Conservation (phyloP, 768 basidiomycete species). For the Pleurotus cornucopiae region DNA sequence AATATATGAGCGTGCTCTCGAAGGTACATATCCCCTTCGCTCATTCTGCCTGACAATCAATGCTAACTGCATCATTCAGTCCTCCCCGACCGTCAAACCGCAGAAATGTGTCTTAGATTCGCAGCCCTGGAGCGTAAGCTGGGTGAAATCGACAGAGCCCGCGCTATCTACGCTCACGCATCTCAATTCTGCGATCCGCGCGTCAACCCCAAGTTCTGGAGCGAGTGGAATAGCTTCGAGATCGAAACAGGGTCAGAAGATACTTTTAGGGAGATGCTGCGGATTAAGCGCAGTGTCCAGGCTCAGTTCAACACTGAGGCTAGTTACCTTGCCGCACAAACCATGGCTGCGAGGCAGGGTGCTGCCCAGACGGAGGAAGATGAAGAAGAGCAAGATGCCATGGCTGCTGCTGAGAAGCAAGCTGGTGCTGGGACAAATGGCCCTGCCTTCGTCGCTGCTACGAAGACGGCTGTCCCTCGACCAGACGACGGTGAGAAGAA, state of each 20-base stretch:
- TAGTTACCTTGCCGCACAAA: conserved; percentile 88
- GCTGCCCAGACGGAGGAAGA: conserved; percentile 42
- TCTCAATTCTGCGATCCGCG: conserved; percentile 99
- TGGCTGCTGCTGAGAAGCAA: conserved; percentile 81
- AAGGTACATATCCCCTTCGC: conserved; percentile 35
- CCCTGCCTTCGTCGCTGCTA: conserved; percentile 78
- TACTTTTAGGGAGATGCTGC: conserved; percentile 92
- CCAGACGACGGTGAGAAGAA: conserved; percentile 29
- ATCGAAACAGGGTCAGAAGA: conserved; percentile 99
- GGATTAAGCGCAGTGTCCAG: conserved; percentile 97
- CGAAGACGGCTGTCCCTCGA: conserved; percentile 39
- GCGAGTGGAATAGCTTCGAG: conserved; percentile 96
- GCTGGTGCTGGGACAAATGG: conserved; percentile 47
- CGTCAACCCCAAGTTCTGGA: conserved; percentile 89
- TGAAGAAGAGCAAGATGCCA: conserved; percentile 60
- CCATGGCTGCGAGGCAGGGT: conserved; percentile 65
- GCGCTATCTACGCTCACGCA: conserved; percentile 95
- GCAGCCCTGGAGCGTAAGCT: conserved; percentile 95
- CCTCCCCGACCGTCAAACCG: conserved; percentile 90
- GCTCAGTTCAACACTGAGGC: conserved; percentile 98
- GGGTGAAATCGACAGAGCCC: conserved; percentile 96
- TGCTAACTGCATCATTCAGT: conserved; percentile 26
- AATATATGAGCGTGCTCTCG: conserved; percentile 93
- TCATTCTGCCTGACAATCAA: background rate
- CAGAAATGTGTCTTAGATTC: conserved; percentile 97